Base-by-base conservation (phyloP, 148 eudicot genomes). In the Hydrangea macrophylla region DNA sequence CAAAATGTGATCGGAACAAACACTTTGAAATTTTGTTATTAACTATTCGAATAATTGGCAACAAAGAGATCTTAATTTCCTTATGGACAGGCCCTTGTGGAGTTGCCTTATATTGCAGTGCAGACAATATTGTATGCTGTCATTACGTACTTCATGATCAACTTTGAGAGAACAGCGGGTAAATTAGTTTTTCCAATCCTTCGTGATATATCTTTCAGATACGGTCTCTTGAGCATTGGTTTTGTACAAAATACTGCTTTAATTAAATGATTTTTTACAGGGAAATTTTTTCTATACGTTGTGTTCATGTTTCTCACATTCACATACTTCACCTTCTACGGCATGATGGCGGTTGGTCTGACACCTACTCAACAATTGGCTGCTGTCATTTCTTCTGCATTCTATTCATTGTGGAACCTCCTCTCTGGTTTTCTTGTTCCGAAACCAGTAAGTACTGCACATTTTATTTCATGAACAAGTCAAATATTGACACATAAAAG, bases 311-410 rank as follows among this genome's bases (percentile, higher is more conserved):
- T 84, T 81, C 88, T 90, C 33, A 93, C 95, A 0, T 88, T 93
- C 85, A 84, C 75, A 2, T 94, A 94, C 83, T 94, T 88, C 80
- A 94, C 97, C 67, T 88, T 76, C 62, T 90, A 86, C 27, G 98
- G 98, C 9, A 94, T 94, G 98, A 88, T 94, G 97, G 88, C 83
- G 45, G 88, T 90, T 65, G 90, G 88, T 61, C 85, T 94, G 12
- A 90, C 98, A 28, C 79, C 97, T 23, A 68, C 72, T 9, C 90
- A 83, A 60, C 77, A 83, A 60, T 26, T 94, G 67, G 90, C 97
- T 65, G 88, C 98, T 7, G 86, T 94, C 23, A 73, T 89, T 56
- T 88, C 98, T 51, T 86, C 97, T 44, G 91, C 91, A 18, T 86
- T 81, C 57, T 93, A 93, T 78, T 86, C 95, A 1, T 64, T 93